A percentile compares a stretch with the other conserved stretches of the same genome.
These are phyloP conservation scores for Rhynchospora tenuis DNA, from an alignment of 176 grass and related monocot genomes.

Conservation along the genomic window DNA sequence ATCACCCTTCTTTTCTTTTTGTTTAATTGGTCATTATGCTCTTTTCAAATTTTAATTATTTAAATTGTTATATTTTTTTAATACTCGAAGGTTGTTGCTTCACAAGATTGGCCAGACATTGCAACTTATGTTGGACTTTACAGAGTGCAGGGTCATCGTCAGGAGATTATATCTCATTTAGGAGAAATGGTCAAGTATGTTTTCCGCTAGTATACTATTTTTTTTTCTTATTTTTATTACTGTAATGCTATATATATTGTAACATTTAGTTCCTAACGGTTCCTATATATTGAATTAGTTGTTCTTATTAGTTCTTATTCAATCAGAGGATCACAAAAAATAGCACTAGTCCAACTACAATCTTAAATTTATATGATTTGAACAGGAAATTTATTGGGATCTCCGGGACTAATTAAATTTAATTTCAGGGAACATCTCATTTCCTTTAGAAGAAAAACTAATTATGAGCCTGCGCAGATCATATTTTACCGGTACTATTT, in stretches of 20 bases:
- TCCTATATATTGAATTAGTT: too few species aligned
- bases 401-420: background rate
- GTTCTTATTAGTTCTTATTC: too few species aligned
- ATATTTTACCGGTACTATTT: background rate
- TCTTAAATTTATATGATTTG: too few species aligned
- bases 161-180: conserved; percentile 59
- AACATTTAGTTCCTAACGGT: too few species aligned
- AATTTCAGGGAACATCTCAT: background rate
- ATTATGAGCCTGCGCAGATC: background rate
- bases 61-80: background rate
- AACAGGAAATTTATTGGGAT: background rate
- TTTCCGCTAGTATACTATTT: conserved; percentile 28
- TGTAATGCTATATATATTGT: too few species aligned
- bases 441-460: conserved; percentile 1
- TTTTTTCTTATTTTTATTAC: background rate
- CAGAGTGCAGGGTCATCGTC: conserved; percentile 58
- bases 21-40: background rate
- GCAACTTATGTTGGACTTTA: conserved; percentile 60
- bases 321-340: too few species aligned
- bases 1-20: too few species aligned
- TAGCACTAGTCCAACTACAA: too few species aligned
- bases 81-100: conserved; percentile 53
- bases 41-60: background rate
- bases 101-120: conserved; percentile 73
- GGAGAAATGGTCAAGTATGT: conserved; percentile 64